Base-by-base conservation (phyloP, 768 basidiomycete genomes). In the Xanthoconium stramineum region DNA sequence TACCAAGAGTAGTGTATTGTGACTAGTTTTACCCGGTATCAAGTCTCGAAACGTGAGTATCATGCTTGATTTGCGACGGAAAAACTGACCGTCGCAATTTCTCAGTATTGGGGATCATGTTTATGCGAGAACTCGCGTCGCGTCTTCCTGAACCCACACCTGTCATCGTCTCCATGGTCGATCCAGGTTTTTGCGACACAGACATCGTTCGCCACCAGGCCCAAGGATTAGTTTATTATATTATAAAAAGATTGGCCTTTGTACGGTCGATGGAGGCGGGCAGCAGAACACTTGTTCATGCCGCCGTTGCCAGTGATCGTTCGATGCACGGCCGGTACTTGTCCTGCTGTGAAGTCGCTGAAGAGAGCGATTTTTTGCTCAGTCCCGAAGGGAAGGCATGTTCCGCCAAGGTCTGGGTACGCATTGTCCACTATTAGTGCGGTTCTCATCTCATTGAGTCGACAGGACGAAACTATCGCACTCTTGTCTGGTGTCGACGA, bases 121-220 rank as follows among this genome's bases (percentile, higher is more conserved):
- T 77, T 44, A 46, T 66, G 29, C 70, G 69, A n/a, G 70, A 72
- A 46, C 64, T 77, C 14, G 61, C 61, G 1, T 61, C 57, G 2
- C 69, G 69, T 44, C 69, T 75, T 19, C 59, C 65, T 6, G 33
- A 53, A 8, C 11, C 59, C 5, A 56, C 58, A 3, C 42, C 69
- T 6, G 33, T 76, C 12, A 52, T 73, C 9, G 57, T 64, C 28
- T 67, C 63, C 38, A 40, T 61, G 35, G 62, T 69, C 33, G 58
- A 70, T 50, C 75, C 76, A 0, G 76, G 76, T 3, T 70, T 65
- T 52, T 77, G 71, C 28, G 20, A 57, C n/a, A 72, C 75, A 8
- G 48, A 53, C 6, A 60, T 77, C 13, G 50, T 32, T 35, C 68
- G 72, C 30, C 50, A 56, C 9, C 37, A 43, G 3, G 30, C 29